These are phyloP conservation scores for Dictyostelium brefeldianum DNA, from an alignment of 78 protist genomes.

Conservation along the genomic window DNA sequence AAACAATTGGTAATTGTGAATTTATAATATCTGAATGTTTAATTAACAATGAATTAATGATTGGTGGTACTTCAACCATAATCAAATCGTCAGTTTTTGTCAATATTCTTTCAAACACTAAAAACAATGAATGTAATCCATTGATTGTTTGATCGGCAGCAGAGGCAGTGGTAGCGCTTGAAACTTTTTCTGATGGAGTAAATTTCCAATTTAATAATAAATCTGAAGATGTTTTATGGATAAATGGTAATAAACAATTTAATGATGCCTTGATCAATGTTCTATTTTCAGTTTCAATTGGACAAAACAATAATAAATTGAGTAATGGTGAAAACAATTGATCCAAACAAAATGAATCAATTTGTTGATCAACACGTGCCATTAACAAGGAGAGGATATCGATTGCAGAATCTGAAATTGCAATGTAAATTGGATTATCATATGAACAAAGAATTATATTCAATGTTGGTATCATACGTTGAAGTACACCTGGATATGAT, in stretches of 20 bases:
- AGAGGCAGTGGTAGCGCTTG: not conserved
- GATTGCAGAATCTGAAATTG: conserved; percentile 15
- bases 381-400: not conserved
- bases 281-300: not conserved
- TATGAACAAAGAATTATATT: conserved; percentile 8
- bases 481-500: conserved; percentile 41
- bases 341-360: conserved; percentile 16
- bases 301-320: not conserved
- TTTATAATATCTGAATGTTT: not conserved
- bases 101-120: not conserved
- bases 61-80: conserved; percentile 16
- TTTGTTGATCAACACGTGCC: not conserved
- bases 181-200: not conserved
- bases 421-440: not conserved
- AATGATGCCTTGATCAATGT: conserved; percentile 4
- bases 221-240: conserved; percentile 5
- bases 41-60: not conserved
- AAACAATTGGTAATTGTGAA: not conserved
- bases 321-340: conserved; percentile 22
- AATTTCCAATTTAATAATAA: not conserved
- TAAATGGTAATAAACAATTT: not conserved
- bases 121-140: not conserved
- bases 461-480: conserved; percentile 26
- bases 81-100: conserved; percentile 8
- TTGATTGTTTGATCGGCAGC: not conserved